Conservation (phyloP, 2,329 filamentous ascomycete species). For the Chaetomiaceae sp. region DNA sequence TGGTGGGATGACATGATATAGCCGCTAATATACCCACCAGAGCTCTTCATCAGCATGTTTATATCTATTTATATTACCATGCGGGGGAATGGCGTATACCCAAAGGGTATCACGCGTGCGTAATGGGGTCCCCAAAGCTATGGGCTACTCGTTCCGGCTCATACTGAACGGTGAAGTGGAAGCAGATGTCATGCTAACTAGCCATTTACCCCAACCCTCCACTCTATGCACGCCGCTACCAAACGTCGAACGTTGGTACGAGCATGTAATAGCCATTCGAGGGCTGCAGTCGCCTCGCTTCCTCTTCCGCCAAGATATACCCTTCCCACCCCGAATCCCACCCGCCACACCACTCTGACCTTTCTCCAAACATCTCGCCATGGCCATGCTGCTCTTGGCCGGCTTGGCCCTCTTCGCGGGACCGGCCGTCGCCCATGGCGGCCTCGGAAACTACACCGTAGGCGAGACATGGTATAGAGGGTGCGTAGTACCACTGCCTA, state of each 20-base stretch:
- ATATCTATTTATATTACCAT: constrained; percentile 18
- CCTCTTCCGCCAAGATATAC: constrained; percentile 19
- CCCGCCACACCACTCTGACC: neutral
- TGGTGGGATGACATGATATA: constrained; percentile 13
- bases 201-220: too few species aligned
- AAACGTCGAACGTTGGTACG: neutral
- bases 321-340: constrained; percentile 1
- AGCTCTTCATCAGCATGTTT: neutral
- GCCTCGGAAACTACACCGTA: constrained; percentile 39
- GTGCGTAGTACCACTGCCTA: constrained; percentile 25
- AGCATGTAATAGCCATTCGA: neutral
- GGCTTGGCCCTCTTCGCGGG: constrained; percentile 22
- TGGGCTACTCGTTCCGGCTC: neutral
- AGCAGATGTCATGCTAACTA: too few species aligned
- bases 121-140: too few species aligned
- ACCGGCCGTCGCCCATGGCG: constrained; percentile 32
- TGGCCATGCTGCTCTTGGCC: constrained; percentile 19
- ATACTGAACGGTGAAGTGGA: neutral
- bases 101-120: too few species aligned
- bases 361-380: neutral
- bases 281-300: neutral
- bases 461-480: constrained; percentile 40
- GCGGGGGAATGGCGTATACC: constrained; percentile 11
- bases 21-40: constrained; percentile 11
- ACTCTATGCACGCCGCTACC: neutral